Evolutionary conservation across 345 rosid genomes (phyloP), one percentile per base, ranked within the genome.

Genomic region (Lepidium didymum): DNA sequence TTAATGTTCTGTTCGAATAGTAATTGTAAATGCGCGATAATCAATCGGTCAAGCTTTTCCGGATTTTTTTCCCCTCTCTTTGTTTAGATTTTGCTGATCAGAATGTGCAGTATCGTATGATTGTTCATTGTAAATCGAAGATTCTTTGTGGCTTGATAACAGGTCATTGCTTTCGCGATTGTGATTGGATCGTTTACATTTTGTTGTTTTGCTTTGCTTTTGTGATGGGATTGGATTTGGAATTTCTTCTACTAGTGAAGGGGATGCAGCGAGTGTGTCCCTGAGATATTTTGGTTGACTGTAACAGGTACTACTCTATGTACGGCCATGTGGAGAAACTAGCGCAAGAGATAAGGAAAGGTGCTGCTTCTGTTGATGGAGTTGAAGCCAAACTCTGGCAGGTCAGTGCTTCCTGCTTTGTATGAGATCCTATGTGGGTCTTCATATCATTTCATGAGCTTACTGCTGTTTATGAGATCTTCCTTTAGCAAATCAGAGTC

Each of bases 351-450:
- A 89, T 91, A 23, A 78, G 81, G 86, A 89, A 83, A 77, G 97
- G 96, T 1, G 90, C 96, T 78, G 82, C 88, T 56, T 88, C 93
- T 58, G 90, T 89, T 72, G 91, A 87, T 71, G 96, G 97, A 33
- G 96, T 91, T 73, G 94, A 91, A 65, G 94, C 92, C 77, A 82
- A 69, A 79, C 65, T 91, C 51, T 89, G 96, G 94, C 97, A 89
- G 94, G 96, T 89, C 59, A 43, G 59, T 64, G 34, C 69, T 36
- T 14, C 41, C 36, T 58, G 13, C 27, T 27, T 6, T 29, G 1
- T 29, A 29, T 29, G 33, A 29, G 33, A 29, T 29, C 33, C 33
- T 1, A 4, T 29, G 33, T 29, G 33, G 33, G 1, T 29, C 33
- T 29, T 27, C 33, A 6, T 29, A 29, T 5, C 7, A 29, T 1